Evolutionary conservation across 495 filamentous ascomycete species (phyloP).

Genomic region (Podospora fimiseda): DNA sequence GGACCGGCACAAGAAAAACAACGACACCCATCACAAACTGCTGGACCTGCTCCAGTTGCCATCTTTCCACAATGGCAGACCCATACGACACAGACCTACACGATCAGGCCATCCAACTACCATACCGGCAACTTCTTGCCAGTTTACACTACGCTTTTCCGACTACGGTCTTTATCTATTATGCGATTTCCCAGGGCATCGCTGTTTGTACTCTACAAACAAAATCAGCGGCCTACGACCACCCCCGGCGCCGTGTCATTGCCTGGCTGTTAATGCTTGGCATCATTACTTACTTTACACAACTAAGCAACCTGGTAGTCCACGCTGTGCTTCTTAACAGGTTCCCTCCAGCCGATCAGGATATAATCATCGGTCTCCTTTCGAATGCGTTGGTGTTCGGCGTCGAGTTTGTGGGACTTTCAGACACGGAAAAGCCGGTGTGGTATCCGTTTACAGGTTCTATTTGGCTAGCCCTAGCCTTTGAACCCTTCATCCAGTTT

Average conservation of each 20-base stretch:
- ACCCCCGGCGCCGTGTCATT: slow-evolving; percentile 41
- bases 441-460: slow-evolving; percentile 59
- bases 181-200: slow-evolving; percentile 42
- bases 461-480: slow-evolving; percentile 46
- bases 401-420: slow-evolving; percentile 45
- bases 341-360: slow-evolving; percentile 37
- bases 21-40: neutral
- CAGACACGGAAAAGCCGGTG: slow-evolving; percentile 41
- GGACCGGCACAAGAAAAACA: too few relatives aligned
- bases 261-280: slow-evolving; percentile 41
- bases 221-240: slow-evolving; percentile 26
- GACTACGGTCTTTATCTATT: slow-evolving; percentile 49
- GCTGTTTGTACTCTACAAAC: slow-evolving; percentile 53
- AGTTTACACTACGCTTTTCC: slow-evolving; percentile 52
- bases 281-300: slow-evolving; percentile 44
- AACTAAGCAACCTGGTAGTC: slow-evolving; percentile 38
- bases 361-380: slow-evolving; percentile 45
- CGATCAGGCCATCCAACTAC: slow-evolving; percentile 2
- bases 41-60: neutral
- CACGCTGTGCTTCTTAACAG: slow-evolving; percentile 31
- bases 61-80: slow-evolving; percentile 13
- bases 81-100: slow-evolving; percentile 12
- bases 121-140: slow-evolving; percentile 16
- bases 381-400: slow-evolving; percentile 51
- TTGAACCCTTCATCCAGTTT: slow-evolving; percentile 41